These are phyloP conservation scores for Eutreptiella sp. DNA, from an alignment of 208 protist species.

Conservation along the genomic window DNA sequence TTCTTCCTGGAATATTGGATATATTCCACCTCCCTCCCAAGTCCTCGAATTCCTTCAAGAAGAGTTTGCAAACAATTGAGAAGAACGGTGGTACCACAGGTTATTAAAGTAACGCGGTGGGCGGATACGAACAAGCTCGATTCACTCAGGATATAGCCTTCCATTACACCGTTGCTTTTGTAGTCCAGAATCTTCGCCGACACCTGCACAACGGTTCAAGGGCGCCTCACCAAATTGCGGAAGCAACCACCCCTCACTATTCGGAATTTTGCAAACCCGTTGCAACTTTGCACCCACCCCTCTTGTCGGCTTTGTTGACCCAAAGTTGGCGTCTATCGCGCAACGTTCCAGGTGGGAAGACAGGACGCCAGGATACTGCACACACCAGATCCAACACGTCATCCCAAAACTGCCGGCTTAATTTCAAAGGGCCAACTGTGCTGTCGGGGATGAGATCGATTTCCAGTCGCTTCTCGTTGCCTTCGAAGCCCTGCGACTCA, in stretches of 20 bases:
- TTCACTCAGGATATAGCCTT: slow-evolving; percentile 83
- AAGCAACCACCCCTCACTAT: too few species aligned
- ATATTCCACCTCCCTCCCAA: slow-evolving; percentile 71
- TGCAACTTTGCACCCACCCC: slow-evolving; percentile 58
- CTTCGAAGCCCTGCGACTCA: slow-evolving; percentile 61
- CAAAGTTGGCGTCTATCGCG: slow-evolving; percentile 35
- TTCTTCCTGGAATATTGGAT: slow-evolving; percentile 85
- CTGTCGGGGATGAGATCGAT: slow-evolving; percentile 56
- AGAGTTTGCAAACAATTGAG: slow-evolving; percentile 73
- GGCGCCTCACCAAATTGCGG: too few species aligned
- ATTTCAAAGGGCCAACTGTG: not conserved
- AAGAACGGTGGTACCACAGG: slow-evolving; percentile 85
- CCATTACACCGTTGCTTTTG: slow-evolving; percentile 67
- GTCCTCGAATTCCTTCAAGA: slow-evolving; percentile 60
- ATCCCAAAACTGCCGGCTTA: not conserved
- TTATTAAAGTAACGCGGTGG: slow-evolving; percentile 80
- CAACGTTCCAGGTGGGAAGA: slow-evolving; percentile 48
- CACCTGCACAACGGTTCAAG: slow-evolving; percentile 57
- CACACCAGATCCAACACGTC: too few species aligned
- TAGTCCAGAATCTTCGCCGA: slow-evolving; percentile 74
- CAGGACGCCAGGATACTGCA: too few species aligned
- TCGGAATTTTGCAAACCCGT: too few species aligned
- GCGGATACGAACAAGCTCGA: slow-evolving; percentile 83
- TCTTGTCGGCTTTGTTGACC: slow-evolving; percentile 56
- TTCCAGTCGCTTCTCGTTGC: slow-evolving; percentile 80